Evolutionary conservation across 2,329 filamentous ascomycete genomes (phyloP).

Genomic region (Westerdykella sp.): DNA sequence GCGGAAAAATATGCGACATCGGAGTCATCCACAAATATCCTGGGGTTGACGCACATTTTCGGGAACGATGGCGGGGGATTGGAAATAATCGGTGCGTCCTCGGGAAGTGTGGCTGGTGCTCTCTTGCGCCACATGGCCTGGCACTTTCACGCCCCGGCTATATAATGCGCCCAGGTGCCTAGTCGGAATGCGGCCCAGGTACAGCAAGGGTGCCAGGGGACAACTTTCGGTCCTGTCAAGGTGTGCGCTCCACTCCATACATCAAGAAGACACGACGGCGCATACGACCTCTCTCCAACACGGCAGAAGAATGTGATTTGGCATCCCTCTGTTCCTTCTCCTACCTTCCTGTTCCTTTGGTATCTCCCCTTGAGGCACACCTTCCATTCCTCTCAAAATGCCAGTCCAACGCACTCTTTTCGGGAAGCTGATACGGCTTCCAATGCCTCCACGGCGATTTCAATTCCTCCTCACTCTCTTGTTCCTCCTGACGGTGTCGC

Average conservation of each 20-base stretch:
- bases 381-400: conserved; percentile 16
- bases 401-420: conserved; percentile 29
- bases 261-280: no score
- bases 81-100: no score
- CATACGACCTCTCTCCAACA: no score
- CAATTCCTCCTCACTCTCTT: conserved; percentile 40
- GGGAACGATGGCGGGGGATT: no score
- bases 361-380: conserved; percentile 12
- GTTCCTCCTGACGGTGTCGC: conserved; percentile 23
- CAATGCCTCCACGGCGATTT: conserved; percentile 42
- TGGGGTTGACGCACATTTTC: conserved; percentile 4
- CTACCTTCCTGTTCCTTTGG: neutral
- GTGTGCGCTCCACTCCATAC: no score
- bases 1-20: conserved; percentile 26
- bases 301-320: neutral
- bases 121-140: no score
- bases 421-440: conserved; percentile 28
- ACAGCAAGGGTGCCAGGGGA: no score
- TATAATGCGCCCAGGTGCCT: no score
- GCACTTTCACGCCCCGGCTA: no score
- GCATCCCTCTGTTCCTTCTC: neutral
- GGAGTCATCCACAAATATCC: conserved; percentile 14
- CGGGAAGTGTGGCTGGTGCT: no score
- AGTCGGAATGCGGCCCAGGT: no score
- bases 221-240: no score